These are phyloP conservation scores for Lignosus rhinocerotis DNA, from an alignment of 1,284 basidiomycete species.

Conservation along the genomic window DNA sequence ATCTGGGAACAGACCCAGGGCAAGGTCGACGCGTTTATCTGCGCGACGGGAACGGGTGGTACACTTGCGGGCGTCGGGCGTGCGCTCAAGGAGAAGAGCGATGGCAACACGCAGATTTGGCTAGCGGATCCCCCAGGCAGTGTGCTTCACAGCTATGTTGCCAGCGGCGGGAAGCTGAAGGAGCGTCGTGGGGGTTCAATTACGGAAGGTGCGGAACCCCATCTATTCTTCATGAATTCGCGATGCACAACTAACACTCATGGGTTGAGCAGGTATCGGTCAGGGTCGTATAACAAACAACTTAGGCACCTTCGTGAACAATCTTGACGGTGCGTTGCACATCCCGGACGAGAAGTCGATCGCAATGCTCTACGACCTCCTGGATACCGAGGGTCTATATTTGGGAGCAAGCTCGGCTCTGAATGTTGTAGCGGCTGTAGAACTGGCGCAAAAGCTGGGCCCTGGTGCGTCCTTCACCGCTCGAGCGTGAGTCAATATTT, in stretches of 20 bases:
- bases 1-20: conserved; percentile 92
- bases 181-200: conserved; percentile 90
- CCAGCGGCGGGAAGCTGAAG: conserved; percentile 76
- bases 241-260: conserved; percentile 9
- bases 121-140: conserved; percentile 96
- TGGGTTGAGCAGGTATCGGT: conserved; percentile 75
- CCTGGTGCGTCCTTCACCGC: conserved; percentile 49
- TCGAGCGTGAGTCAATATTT: background rate
- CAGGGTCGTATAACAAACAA: conserved; percentile 98
- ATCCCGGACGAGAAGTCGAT: conserved; percentile 92
- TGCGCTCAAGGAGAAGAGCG: conserved; percentile 84
- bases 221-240: background rate
- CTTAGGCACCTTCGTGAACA: conserved; percentile 79
- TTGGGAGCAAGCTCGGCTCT: conserved; percentile 95
- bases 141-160: conserved; percentile 86
- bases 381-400: conserved; percentile 94
- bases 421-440: conserved; percentile 92
- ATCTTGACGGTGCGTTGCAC: conserved; percentile 82
- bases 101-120: conserved; percentile 86
- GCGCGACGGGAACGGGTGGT: conserved; percentile 94
- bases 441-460: conserved; percentile 86
- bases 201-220: conserved; percentile 78
- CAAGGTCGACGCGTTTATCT: conserved; percentile 87
- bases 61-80: conserved; percentile 90
- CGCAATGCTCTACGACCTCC: conserved; percentile 89